phyloP scores from a whole-genome alignment of 805 yeast genomes.

The Nakazawaea populi region DNA sequence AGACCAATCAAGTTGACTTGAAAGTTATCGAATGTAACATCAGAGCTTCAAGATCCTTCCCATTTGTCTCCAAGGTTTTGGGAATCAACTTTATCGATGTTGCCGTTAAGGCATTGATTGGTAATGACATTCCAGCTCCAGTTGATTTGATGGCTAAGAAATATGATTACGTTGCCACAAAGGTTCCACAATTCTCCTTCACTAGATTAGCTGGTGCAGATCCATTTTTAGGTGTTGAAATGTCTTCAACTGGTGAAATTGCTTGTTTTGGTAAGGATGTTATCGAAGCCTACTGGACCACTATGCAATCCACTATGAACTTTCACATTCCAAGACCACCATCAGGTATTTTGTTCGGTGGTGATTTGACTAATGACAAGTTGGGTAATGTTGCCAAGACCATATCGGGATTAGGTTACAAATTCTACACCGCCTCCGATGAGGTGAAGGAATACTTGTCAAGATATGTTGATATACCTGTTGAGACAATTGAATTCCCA shows the following conservation, averaged over 20 bases:
- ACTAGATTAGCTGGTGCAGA: conserved; percentile 99
- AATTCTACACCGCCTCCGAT: conserved; percentile 70
- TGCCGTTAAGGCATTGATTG: conserved; percentile 83
- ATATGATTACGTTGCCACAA: conserved; percentile 86
- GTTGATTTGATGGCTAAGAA: conserved; percentile 72
- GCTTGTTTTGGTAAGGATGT: conserved; percentile 91
- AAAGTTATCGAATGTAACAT: conserved; percentile 98
- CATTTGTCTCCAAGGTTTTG: conserved; percentile 94
- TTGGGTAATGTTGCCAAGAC: conserved; percentile 70
- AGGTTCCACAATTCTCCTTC: conserved; percentile 98
- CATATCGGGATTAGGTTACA: conserved; percentile 72
- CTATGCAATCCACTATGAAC: conserved; percentile 95
- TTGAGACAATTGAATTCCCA: conserved; percentile 81
- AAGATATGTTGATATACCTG: conserved; percentile 35
- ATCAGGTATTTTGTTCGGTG: conserved; percentile 86
- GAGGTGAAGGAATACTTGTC: conserved; percentile 68
- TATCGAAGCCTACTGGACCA: conserved; percentile 94
- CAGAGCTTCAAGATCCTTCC: conserved; percentile 98
- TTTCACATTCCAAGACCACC: conserved; percentile 92
- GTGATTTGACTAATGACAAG: conserved; percentile 70
- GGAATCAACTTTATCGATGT: conserved; percentile 93
- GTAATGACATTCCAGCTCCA: conserved; percentile 70
- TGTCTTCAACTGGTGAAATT: conserved; percentile 99
- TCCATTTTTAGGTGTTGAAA: conserved; percentile 97
- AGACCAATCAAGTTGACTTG: conserved; percentile 54